Base-by-base conservation (phyloP, 805 yeast species). In the Isabelozyma gotoi region DNA sequence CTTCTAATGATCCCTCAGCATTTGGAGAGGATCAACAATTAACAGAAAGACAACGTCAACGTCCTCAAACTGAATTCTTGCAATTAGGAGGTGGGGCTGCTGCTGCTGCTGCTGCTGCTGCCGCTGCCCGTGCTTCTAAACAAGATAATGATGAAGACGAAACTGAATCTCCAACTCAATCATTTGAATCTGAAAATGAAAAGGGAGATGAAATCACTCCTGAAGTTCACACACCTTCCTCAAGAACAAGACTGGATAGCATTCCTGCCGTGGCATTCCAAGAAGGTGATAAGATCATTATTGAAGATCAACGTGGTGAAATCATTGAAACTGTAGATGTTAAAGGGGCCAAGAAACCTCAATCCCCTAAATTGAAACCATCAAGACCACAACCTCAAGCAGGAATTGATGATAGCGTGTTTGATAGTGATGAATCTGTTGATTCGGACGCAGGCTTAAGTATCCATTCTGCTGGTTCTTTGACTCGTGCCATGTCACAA, bases 291-390 rank as follows among this genome's bases (percentile, higher is more conserved):
- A 70, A 76, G 35, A 62, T 91, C 31, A 77, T 91, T 41, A 73
- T 92, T 43, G 99, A 92, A 60, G 94, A 90, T 63, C 79, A 77
- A 43, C 74, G 82, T 38, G 98, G 98, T 43, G 97, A 91, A 58
- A 76, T 90, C 36, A 56, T 92, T 40, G 82, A 79, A 40, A 74
- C 82, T 2, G 41, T 65, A 68, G 83, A 42, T 55, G 64, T 54
- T 60, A 64, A 60, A 31, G 62, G 62, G 31, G 45, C 32, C 10
- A 15, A 39, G 31, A 44, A 14, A n/a, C 33, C 35, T 32, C 33
- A 18, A 34, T 50, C 33, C 18, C 42, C 16, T 29, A 15, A 35
- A 20, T 17, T 33, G 18, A 33, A 21, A 18, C 21, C 27, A 5
- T 17, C 20, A 10, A 36, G 33, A 15, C 33, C 38, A 10, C 46